Base-by-base conservation (phyloP, 345 rosid species). In the Dovyalis caffra region DNA sequence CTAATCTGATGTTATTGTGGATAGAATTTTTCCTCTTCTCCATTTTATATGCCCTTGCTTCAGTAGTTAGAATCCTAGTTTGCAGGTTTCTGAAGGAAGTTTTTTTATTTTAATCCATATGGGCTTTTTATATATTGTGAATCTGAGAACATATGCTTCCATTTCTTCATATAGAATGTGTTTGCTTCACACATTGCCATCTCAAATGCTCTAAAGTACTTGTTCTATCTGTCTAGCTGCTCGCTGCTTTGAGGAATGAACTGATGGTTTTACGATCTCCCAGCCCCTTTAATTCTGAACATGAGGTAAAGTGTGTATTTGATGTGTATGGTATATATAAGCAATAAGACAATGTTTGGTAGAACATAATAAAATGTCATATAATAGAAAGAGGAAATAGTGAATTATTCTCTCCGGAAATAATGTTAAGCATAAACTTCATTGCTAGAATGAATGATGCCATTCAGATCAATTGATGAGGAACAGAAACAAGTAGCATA, bases 241-340 rank as follows among this genome's bases (percentile, higher is more conserved):
- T 90, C 71, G 91, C 99, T 74, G 93, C 98, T 65, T 87, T 93
- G 80, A 85, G 88, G 86, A 96, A 96, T 74, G 92, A 96, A 79
- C 80, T 84, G 77, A 80, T 74, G 85, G 74, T 78, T 66, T 79
- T 85, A 51, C 86, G 87, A 73, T 76, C 90, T 86, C 79, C 88
- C 70, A 85, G 86, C 82, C 97, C 91, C 56, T 93, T 90, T 74
- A 96, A 92, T 85, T 86, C 89, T 0, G 98, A 92, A 76, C 80
- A 80, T 1, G 99, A 96, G 97, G 98, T 93, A 76, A 74, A 61
- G 29, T 35, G 33, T 45, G 25, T 40, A 10, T 37, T 10, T 47
- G 2, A 3, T 11, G 9, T 16, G n/a, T 70, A 10, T 32, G 61
- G 60, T 71, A 10, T 33, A 11, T 34, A 32, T 62, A 38, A 72